Conservation (phyloP, 1,139 yeast species). For the Diutina neorugosa region DNA sequence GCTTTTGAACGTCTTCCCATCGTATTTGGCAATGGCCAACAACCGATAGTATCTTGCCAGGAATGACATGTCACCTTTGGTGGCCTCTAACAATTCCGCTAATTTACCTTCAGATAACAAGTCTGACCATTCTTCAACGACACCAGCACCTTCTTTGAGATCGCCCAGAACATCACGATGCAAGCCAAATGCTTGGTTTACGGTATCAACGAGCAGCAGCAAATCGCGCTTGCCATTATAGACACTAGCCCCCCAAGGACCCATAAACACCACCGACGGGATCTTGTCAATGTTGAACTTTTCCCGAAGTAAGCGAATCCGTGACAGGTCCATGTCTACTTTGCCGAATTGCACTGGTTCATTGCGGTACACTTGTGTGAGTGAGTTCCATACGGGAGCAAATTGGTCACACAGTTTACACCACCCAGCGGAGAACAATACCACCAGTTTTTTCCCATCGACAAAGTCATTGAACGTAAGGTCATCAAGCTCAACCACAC, state of each 20-base stretch:
- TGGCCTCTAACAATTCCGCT: background rate
- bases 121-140: background rate
- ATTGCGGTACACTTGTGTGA: slow-evolving; percentile 22
- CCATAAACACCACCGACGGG: slow-evolving; percentile 46
- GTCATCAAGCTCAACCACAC: slow-evolving; percentile 9
- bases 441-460: slow-evolving; percentile 11
- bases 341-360: slow-evolving; percentile 31
- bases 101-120: background rate
- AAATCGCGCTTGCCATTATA: slow-evolving; percentile 32
- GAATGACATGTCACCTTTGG: background rate
- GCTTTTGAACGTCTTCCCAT: background rate
- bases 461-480: background rate
- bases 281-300: slow-evolving; percentile 32
- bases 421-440: slow-evolving; percentile 30
- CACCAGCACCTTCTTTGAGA: slow-evolving; percentile 42
- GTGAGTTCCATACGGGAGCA: slow-evolving; percentile 17
- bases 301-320: slow-evolving; percentile 25
- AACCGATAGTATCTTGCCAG: background rate
- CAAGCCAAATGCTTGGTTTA: slow-evolving; percentile 42
- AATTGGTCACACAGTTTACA: slow-evolving; percentile 18
- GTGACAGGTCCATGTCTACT: slow-evolving; percentile 26
- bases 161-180: slow-evolving; percentile 40
- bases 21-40: background rate
- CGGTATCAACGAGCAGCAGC: slow-evolving; percentile 30
- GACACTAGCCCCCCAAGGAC: slow-evolving; percentile 26